These are phyloP conservation scores for Leccinum pachyderme DNA, from an alignment of 1,284 basidiomycete genomes.

Conservation along the genomic window DNA sequence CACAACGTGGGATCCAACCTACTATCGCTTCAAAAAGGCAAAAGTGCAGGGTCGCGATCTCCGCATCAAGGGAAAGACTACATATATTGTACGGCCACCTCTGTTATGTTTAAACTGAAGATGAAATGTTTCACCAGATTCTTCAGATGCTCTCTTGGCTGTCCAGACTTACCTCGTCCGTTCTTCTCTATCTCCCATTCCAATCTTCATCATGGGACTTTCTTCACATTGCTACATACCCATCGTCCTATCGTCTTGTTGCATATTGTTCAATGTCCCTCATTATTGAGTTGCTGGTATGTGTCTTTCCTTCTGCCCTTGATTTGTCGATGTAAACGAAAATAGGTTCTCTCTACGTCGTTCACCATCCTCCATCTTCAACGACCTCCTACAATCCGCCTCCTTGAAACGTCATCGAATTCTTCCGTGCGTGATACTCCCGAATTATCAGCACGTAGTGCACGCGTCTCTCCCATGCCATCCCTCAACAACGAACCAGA, in stretches of 20 bases:
- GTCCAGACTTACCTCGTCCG: slow-evolving; percentile 51
- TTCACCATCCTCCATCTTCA: slow-evolving; percentile 55
- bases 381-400: slow-evolving; percentile 63
- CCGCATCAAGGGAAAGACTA: slow-evolving; percentile 56
- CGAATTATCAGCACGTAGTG: slow-evolving; percentile 22
- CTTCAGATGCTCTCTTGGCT: slow-evolving; percentile 60
- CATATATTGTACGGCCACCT: slow-evolving; percentile 58
- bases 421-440: slow-evolving; percentile 39
- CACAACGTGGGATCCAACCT: slow-evolving; percentile 78
- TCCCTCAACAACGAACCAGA: slow-evolving; percentile 48
- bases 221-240: slow-evolving; percentile 36
- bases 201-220: slow-evolving; percentile 41
- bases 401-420: slow-evolving; percentile 52
- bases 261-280: slow-evolving; percentile 47
- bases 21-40: slow-evolving; percentile 54
- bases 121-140: slow-evolving; percentile 36
- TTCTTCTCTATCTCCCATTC: slow-evolving; percentile 44
- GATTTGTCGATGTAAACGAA: slow-evolving; percentile 8
- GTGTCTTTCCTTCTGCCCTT: slow-evolving; percentile 23
- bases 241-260: slow-evolving; percentile 36
- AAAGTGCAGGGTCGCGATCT: slow-evolving; percentile 66
- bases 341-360: slow-evolving; percentile 50
- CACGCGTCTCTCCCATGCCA: slow-evolving; percentile 28
- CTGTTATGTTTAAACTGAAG: neutral
- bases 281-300: slow-evolving; percentile 53